Conservation (phyloP, 148 eudicot genomes). For the Chenopodium suecicum region DNA sequence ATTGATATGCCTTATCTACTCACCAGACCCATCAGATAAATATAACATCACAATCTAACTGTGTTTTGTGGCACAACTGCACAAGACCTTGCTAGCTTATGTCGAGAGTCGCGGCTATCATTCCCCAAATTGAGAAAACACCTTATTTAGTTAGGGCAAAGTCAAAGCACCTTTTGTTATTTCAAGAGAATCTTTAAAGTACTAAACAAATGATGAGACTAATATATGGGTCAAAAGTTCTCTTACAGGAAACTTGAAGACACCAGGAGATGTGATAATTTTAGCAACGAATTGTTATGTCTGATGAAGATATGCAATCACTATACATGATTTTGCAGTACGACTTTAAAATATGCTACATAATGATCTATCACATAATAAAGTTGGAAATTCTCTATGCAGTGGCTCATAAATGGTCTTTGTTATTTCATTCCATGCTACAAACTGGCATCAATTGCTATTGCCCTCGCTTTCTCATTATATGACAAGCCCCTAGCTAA, state of each 20-base stretch:
- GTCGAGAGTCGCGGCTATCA: background rate
- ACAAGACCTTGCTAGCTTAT: background rate
- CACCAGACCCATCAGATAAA: background rate
- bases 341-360: background rate
- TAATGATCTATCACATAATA: background rate
- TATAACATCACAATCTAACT: background rate
- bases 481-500: background rate
- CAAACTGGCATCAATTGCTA: background rate
- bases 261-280: background rate
- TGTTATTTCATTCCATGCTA: background rate
- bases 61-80: background rate
- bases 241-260: too few species aligned
- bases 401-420: background rate
- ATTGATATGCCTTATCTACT: background rate
- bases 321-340: background rate
- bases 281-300: background rate
- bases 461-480: background rate
- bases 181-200: background rate
- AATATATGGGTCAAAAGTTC: background rate
- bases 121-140: background rate
- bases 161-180: too few species aligned
- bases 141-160: too few species aligned
- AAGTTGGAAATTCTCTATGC: background rate
- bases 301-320: background rate
- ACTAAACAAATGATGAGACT: background rate